Percentiles rank a stretch among this genome's conserved stretches.
Evolutionary conservation across 2,329 filamentous ascomycete species (phyloP).

Genomic region (Venturiaceae sp.): DNA sequence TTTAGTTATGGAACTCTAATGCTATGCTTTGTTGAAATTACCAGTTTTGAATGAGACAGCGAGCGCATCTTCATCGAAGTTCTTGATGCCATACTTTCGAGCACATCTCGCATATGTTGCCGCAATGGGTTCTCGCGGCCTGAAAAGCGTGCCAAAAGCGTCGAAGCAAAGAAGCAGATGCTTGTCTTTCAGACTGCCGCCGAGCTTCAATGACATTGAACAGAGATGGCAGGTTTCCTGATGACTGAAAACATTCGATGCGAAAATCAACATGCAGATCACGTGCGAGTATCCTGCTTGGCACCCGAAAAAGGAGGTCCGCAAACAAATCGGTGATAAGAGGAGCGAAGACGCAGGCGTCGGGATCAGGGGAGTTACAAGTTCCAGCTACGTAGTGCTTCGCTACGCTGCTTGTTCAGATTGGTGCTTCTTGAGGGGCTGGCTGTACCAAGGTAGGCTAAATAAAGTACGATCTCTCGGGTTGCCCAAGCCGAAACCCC

Average conservation of each 20-base stretch:
- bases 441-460: background rate
- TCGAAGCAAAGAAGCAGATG: conserved; percentile 50
- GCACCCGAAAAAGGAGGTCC: background rate
- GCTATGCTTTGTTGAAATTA: too few relatives aligned
- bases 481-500: background rate
- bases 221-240: background rate
- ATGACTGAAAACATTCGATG: background rate
- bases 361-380: background rate
- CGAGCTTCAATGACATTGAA: background rate
- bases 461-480: background rate
- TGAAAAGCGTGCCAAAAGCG: conserved; percentile 56
- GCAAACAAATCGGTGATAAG: background rate
- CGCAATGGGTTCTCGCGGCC: conserved; percentile 39
- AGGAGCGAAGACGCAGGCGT: background rate
- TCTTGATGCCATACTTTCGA: conserved; percentile 36
- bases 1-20: too few relatives aligned
- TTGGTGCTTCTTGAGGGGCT: background rate
- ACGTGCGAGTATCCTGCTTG: background rate
- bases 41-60: conserved; percentile 28
- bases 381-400: background rate
- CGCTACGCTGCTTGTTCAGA: background rate
- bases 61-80: conserved; percentile 33
- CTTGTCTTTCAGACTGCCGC: background rate
- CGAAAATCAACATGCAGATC: background rate
- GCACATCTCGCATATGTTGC: conserved; percentile 47